Conservation (phyloP, 106 monocot species). For the Alisma plantagoaquatica region DNA sequence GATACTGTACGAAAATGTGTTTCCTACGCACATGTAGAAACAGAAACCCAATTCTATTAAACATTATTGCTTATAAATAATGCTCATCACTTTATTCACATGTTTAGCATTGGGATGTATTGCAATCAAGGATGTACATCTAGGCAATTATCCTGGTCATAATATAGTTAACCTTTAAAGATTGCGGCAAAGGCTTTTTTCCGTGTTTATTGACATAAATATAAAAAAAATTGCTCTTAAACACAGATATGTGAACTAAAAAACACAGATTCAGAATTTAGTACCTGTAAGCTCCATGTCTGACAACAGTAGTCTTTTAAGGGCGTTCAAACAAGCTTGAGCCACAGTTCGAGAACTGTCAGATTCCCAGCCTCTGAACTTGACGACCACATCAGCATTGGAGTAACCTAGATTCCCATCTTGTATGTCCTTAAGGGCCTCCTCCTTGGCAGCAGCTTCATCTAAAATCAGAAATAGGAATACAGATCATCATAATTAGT, state of each 20-base stretch:
- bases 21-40: too few relatives aligned
- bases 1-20: too few relatives aligned
- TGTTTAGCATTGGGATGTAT: too few relatives aligned
- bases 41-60: neutral
- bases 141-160: too few relatives aligned
- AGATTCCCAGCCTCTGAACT: slow-evolving; percentile 66
- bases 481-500: too few relatives aligned
- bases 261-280: neutral
- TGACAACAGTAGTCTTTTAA: slow-evolving; percentile 58
- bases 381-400: slow-evolving; percentile 75
- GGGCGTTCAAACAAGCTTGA: slow-evolving; percentile 63
- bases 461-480: slow-evolving; percentile 23
- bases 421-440: slow-evolving; percentile 42
- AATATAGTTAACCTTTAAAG: too few relatives aligned
- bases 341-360: slow-evolving; percentile 44
- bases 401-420: slow-evolving; percentile 51
- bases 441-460: slow-evolving; percentile 78
- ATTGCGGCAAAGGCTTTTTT: too few relatives aligned
- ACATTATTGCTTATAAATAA: too few relatives aligned
- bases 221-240: neutral
- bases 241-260: too few relatives aligned
- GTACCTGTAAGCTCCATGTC: slow-evolving; percentile 76
- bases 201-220: too few relatives aligned
- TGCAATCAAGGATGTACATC: too few relatives aligned
- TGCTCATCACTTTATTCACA: too few relatives aligned